Evolutionary conservation across 495 filamentous ascomycete species (phyloP).

Genomic region (Penicillium paxilli): DNA sequence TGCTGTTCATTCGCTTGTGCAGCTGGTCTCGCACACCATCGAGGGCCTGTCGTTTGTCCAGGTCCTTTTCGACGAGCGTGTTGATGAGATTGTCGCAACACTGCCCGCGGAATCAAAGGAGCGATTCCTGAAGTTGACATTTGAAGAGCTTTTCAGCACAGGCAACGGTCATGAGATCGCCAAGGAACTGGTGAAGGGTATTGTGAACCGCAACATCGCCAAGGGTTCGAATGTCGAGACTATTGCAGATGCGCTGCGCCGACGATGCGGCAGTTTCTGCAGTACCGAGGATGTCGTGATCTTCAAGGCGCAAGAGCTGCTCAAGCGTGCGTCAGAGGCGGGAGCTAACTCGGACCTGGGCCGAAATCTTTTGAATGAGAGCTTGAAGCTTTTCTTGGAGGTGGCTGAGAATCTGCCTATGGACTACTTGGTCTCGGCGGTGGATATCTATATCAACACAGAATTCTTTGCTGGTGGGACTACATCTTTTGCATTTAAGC

Average conservation of each 20-base stretch:
- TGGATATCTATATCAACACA: constrained; percentile 73
- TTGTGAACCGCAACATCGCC: constrained; percentile 95
- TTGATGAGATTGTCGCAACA: constrained; percentile 82
- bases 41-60: constrained; percentile 95
- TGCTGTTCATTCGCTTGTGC: constrained; percentile 80
- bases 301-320: constrained; percentile 94
- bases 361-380: constrained; percentile 84
- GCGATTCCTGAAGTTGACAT: constrained; percentile 74
- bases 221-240: constrained; percentile 96
- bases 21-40: constrained; percentile 79
- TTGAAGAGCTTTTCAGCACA: constrained; percentile 80
- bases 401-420: constrained; percentile 78
- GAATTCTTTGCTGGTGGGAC: constrained; percentile 75
- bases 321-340: constrained; percentile 82
- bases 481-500: background rate
- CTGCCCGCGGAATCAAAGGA: constrained; percentile 68
- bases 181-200: constrained; percentile 94
- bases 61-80: constrained; percentile 88
- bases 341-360: constrained; percentile 71
- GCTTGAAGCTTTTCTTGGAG: constrained; percentile 80
- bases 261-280: constrained; percentile 94
- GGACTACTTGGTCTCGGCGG: constrained; percentile 75
- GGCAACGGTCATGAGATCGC: constrained; percentile 82
- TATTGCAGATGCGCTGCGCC: constrained; percentile 85
- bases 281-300: constrained; percentile 94